Conservation (phyloP, 495 filamentous ascomycete genomes). For the Evernia prunastri region DNA sequence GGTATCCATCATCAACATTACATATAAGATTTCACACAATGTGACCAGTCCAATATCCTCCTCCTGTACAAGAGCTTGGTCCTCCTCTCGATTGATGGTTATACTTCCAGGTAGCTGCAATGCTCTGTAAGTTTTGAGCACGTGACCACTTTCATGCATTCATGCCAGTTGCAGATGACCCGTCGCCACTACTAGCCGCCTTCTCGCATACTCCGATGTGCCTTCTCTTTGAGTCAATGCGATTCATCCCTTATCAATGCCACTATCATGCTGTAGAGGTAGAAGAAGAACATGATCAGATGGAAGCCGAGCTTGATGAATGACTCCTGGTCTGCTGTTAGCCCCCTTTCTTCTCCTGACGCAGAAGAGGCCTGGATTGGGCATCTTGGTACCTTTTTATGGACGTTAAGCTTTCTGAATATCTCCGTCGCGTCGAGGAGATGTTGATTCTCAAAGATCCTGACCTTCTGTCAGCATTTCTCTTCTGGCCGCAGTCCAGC, state of each 20-base stretch:
- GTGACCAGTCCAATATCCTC: constrained; percentile 7
- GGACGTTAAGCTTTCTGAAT: constrained; percentile 96
- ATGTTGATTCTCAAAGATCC: constrained; percentile 95
- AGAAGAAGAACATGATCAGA: constrained; percentile 99
- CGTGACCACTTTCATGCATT: constrained; percentile 7
- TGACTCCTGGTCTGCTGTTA: constrained; percentile 62
- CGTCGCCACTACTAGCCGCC: constrained; percentile 16
- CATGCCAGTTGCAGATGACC: neutral
- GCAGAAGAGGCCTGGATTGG: neutral
- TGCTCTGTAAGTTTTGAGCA: neutral
- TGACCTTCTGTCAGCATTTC: constrained; percentile 36
- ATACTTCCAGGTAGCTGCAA: neutral
- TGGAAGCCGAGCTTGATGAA: constrained; percentile 99
- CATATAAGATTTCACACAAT: constrained; percentile 7
- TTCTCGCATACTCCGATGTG: constrained; percentile 33
- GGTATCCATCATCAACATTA: constrained; percentile 14
- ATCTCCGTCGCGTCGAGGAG: constrained; percentile 98
- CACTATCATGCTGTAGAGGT: constrained; percentile 99
- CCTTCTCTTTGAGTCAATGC: constrained; percentile 52
- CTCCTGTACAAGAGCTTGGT: constrained; percentile 7
- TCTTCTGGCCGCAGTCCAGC: constrained; percentile 15
- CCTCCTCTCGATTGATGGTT: neutral
- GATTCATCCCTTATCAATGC: constrained; percentile 94
- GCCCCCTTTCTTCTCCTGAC: neutral
- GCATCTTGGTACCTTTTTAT: constrained; percentile 81